Evolutionary conservation across 768 basidiomycete species (phyloP), one percentile per base, ranked within the genome.

Genomic region (Pulveroboletus sp.): DNA sequence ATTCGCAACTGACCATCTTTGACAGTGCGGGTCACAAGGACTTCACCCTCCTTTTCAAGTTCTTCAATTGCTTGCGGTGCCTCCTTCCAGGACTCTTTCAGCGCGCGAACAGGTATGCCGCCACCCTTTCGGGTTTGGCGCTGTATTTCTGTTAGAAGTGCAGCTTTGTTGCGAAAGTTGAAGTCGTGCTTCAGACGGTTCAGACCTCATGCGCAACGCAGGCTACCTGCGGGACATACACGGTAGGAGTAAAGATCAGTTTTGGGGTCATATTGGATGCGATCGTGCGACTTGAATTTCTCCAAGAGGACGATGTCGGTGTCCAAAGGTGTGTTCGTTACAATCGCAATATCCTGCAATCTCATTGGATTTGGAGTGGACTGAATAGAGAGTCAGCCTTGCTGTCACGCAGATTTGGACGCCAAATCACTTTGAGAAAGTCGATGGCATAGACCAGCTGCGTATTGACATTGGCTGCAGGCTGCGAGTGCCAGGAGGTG

Each of bases 1-100:
- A 88, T 86, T 45, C 84, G 78, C 62, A 88, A 70, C 57, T 89
- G 85, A 0, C 86, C 86, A 58, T 93, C 90, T 63, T 91, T 93
- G 42, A 79, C 71, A 0, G 89, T 89, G 39, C 92, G 77, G 15
- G 88, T 93, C n/a, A 92, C 87, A 36, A 93, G 76, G 1, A 93
- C 89, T 49, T 92, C 87, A 0, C 90, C 91, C 58, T 89, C 86
- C 61, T 86, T 80, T 65, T 92, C 90, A n/a, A 94, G 75, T 66
- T 93, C 89, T 62, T 93, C 89, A 39, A 94, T 84, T 0, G 87
- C 89, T 39, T 76, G 71, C 1, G 86, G 85, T 0, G 92, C 88
- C 57, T 89, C 88, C 58, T 89, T 87, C 91, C 93, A 96, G 12
- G 88, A 86, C 64, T 95, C 92, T 61, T 93, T 92, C 37, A 96